Conservation (phyloP, 176 grass and related monocot species). For the bread wheat (Triticum aestivum) region DNA sequence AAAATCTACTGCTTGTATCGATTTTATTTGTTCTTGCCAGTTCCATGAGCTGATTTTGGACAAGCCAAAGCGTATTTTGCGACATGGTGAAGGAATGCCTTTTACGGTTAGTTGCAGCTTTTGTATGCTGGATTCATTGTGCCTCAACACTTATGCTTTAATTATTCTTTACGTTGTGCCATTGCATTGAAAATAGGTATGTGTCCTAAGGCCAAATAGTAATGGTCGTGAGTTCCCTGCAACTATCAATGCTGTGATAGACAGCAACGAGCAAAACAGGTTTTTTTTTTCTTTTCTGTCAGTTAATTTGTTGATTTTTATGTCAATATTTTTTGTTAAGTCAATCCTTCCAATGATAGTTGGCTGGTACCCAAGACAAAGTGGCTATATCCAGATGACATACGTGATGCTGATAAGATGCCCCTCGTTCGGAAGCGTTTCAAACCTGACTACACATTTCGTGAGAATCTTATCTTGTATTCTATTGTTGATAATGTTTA, state of each 20-base stretch:
- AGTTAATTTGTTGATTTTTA: too few relatives aligned
- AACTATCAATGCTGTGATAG: not conserved
- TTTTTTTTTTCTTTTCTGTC: not conserved
- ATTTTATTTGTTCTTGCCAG: not conserved
- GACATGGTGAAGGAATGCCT: not conserved
- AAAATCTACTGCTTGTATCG: not conserved
- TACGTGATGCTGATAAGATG: not conserved
- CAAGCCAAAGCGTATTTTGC: not conserved
- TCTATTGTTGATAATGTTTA: too few relatives aligned
- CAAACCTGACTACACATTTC: too few relatives aligned
- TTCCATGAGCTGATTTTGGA: conserved; percentile 30
- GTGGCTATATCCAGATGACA: not conserved
- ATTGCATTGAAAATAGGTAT: not conserved
- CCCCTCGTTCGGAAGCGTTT: too few relatives aligned
- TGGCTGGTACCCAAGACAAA: not conserved
- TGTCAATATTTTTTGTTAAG: not conserved
- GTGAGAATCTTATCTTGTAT: too few relatives aligned
- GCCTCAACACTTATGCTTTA: not conserved
- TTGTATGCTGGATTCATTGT: not conserved
- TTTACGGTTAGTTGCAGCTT: conserved; percentile 11
- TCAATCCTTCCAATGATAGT: not conserved
- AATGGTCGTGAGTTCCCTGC: not conserved
- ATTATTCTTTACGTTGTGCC: not conserved
- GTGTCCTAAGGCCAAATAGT: conserved; percentile 1
- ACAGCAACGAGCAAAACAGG: not conserved